A percentile compares a stretch with the other conserved stretches of the same genome.
Evolutionary conservation across 108 stramenopile species (phyloP).

Genomic region (Pseudonitzschia multiseries): DNA sequence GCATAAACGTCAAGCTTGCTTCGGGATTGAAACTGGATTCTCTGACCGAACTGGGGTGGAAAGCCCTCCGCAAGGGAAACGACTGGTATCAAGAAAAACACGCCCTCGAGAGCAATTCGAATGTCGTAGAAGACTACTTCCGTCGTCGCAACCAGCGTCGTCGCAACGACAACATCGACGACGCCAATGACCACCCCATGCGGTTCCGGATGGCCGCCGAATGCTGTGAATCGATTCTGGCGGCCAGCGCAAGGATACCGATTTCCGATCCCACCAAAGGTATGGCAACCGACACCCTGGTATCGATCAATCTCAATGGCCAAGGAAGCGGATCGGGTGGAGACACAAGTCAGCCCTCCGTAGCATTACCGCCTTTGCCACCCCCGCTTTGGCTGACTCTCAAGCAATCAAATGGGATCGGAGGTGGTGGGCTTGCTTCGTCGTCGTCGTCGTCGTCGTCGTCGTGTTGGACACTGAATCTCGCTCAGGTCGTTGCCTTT

Average conservation of each 20-base stretch:
- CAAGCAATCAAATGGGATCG: conserved; percentile 18
- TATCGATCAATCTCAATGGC: conserved; percentile 26
- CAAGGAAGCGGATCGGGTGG: neutral
- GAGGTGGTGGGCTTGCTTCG: neutral
- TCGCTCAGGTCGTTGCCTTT: conserved; percentile 35
- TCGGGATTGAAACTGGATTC: conserved; percentile 13
- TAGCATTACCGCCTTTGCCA: neutral
- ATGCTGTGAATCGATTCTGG: conserved; percentile 31
- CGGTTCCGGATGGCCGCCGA: conserved; percentile 31
- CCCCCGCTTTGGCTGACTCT: conserved; percentile 36
- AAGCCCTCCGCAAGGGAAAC: neutral
- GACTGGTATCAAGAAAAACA: neutral
- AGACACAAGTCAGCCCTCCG: neutral
- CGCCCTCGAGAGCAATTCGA: neutral
- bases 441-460: conserved; percentile 8
- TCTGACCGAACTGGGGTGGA: neutral
- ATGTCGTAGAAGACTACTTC: neutral
- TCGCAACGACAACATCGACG: neutral
- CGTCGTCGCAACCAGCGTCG: neutral
- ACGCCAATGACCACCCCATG: neutral
- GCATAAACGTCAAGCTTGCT: conserved; percentile 7
- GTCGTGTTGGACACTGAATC: conserved; percentile 25
- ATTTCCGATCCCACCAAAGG: neutral
- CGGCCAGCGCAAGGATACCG: conserved; percentile 20
- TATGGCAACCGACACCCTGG: neutral